Evolutionary conservation across 352 stramenopile species (phyloP).

Genomic region (Phytophthora agathidicida): DNA sequence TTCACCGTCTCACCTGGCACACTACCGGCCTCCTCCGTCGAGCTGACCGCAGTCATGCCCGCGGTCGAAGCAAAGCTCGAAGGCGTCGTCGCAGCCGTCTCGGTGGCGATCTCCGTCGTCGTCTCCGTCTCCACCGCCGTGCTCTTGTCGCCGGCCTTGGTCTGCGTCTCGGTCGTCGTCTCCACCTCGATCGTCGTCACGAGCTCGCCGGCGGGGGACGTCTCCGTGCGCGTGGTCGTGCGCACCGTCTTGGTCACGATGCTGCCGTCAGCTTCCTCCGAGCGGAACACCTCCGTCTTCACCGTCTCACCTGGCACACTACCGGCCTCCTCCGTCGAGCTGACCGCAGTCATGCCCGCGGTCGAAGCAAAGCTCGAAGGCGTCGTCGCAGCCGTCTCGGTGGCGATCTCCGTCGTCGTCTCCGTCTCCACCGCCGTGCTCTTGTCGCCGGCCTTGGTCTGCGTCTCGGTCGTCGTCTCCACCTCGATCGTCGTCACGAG

Average conservation of each 20-base stretch:
- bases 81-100: slow-evolving; percentile 6
- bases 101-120: slow-evolving; percentile 4
- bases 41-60: slow-evolving; percentile 6
- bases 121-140: slow-evolving; percentile 5
- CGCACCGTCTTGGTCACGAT: slow-evolving; percentile 6
- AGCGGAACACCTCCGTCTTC: slow-evolving; percentile 10
- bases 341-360: slow-evolving; percentile 1
- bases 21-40: slow-evolving; percentile 2
- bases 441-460: slow-evolving; percentile 2
- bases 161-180: too few species aligned
- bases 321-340: slow-evolving; percentile 3
- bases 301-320: slow-evolving; percentile 2
- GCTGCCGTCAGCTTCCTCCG: slow-evolving; percentile 3
- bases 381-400: slow-evolving; percentile 1
- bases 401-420: slow-evolving; percentile 3
- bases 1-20: slow-evolving; percentile 6
- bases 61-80: neutral
- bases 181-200: too few species aligned
- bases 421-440: slow-evolving; percentile 7
- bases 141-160: slow-evolving; percentile 4
- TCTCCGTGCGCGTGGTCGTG: slow-evolving; percentile 6
- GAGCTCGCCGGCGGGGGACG: neutral
- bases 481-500: slow-evolving; percentile 4
- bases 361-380: neutral
- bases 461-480: slow-evolving; percentile 8